Evolutionary conservation across 176 grass and related monocot species (phyloP).

Genomic region (Themeda triandra): DNA sequence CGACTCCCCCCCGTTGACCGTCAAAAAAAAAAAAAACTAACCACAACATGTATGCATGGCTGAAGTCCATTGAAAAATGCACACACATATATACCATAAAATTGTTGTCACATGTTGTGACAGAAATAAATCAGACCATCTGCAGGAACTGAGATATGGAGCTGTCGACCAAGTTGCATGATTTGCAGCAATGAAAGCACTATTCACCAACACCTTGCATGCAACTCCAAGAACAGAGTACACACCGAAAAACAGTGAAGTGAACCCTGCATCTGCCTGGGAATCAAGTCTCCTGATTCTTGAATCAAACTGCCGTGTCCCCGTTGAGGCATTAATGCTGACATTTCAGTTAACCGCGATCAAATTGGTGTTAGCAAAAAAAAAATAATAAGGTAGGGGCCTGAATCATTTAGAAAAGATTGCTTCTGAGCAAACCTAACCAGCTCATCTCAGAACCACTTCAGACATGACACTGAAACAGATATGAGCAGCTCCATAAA

Average conservation of each 20-base stretch:
- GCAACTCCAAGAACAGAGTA: slow-evolving; percentile 5
- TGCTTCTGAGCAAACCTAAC: not conserved
- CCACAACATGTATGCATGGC: not conserved
- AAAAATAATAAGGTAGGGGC: not conserved
- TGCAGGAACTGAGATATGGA: slow-evolving; percentile 6
- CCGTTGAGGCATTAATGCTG: not conserved
- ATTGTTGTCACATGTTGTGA: not conserved
- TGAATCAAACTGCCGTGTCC: not conserved
- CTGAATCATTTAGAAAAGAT: slow-evolving; percentile 4
- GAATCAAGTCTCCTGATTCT: not conserved
- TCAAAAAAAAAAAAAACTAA: no score
- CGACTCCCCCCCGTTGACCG: no score
- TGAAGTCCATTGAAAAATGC: slow-evolving; percentile 5
- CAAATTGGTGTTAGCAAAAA: not conserved
- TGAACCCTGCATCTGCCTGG: slow-evolving; percentile 1
- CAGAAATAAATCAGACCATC: slow-evolving; percentile 17
- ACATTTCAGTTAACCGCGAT: not conserved
- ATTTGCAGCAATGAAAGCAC: slow-evolving; percentile 14
- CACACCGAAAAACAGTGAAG: slow-evolving; percentile 19
- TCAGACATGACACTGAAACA: not conserved
- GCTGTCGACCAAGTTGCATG: slow-evolving; percentile 7
- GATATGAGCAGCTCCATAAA: slow-evolving; percentile 8
- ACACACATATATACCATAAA: not conserved
- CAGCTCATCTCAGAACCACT: slow-evolving; percentile 1
- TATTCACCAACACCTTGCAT: not conserved